Conservation (phyloP, 2,329 filamentous ascomycete genomes). For the Cryphonectria radicalis region DNA sequence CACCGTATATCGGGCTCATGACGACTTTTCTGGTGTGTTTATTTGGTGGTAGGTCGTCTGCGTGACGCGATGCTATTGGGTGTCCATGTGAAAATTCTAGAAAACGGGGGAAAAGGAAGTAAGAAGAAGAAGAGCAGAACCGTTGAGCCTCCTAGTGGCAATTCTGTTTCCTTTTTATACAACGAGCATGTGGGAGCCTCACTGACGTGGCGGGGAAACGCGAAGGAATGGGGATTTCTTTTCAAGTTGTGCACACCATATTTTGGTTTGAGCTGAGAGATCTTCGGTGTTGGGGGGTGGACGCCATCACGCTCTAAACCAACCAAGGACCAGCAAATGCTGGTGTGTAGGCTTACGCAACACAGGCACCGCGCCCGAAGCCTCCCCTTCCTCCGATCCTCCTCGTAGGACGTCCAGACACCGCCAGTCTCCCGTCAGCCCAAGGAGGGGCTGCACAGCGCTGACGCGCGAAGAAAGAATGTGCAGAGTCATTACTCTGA, state of each 20-base stretch:
- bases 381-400: not conserved
- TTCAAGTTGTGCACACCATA: not conserved
- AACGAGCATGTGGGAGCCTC: not conserved
- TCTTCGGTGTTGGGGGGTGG: not conserved
- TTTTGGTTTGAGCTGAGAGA: not conserved
- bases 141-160: not conserved
- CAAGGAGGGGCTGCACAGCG: not conserved
- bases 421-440: slow-evolving; percentile 10
- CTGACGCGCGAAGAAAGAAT: not conserved
- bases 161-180: not conserved
- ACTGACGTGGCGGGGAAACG: not conserved
- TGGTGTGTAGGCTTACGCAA: not conserved
- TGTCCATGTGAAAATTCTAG: not conserved
- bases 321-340: not conserved
- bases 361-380: not conserved
- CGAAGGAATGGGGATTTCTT: not conserved
- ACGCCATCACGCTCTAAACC: not conserved
- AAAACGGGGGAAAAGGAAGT: not conserved
- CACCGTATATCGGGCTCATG: slow-evolving; percentile 23
- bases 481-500: not conserved
- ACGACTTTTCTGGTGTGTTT: not conserved
- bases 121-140: not conserved
- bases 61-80: not conserved
- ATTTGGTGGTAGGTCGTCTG: not conserved
- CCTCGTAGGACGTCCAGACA: not conserved